phyloP scores from a whole-genome alignment of 139 green algal species.

The Astrephomene gubernaculifera region DNA sequence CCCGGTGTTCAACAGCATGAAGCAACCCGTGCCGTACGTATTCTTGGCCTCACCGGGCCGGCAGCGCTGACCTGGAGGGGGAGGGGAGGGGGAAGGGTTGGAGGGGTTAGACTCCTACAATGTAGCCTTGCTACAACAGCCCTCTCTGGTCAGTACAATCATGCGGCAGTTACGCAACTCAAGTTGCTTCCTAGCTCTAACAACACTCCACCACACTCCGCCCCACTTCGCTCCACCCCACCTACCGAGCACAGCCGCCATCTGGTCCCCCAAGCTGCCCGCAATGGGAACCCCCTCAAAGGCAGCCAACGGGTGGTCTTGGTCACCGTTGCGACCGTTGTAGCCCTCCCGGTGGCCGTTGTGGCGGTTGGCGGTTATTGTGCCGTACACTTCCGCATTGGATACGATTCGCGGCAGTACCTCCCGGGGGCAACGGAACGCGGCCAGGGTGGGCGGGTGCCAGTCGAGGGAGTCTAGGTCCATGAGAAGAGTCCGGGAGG shows the following conservation, averaged over 20 bases:
- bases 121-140: too few species aligned
- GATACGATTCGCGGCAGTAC: slow-evolving; percentile 87
- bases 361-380: neutral
- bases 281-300: slow-evolving; percentile 86
- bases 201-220: too few species aligned
- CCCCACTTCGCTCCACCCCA: too few species aligned
- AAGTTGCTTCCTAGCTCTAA: too few species aligned
- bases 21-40: slow-evolving; percentile 98
- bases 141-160: too few species aligned
- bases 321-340: neutral
- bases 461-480: slow-evolving; percentile 85
- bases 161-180: too few species aligned
- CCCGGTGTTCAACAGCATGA: slow-evolving; percentile 97
- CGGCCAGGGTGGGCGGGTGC: slow-evolving; percentile 71
- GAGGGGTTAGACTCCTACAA: too few species aligned
- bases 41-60: slow-evolving; percentile 90
- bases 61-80: slow-evolving; percentile 84
- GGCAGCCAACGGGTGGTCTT: slow-evolving; percentile 42
- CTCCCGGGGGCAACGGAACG: slow-evolving; percentile 87
- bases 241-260: slow-evolving; percentile 88
- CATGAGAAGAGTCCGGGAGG: slow-evolving; percentile 94
- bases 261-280: slow-evolving; percentile 96
- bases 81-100: too few species aligned
- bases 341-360: neutral
- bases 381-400: slow-evolving; percentile 77